Conservation (phyloP, 306 rosid genomes). For the Corylus avellana region DNA sequence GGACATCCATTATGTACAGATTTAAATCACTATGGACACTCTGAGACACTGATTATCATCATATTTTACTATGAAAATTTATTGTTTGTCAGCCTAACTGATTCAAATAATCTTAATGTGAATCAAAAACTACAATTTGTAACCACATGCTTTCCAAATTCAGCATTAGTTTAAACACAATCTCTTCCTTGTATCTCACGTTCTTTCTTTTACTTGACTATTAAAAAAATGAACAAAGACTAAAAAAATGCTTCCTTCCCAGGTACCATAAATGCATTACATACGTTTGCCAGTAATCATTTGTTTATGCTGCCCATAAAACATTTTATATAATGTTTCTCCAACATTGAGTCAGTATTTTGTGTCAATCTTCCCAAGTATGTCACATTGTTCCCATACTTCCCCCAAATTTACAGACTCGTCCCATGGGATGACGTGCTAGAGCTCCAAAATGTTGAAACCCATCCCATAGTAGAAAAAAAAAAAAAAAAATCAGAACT, state of each 20-base stretch:
- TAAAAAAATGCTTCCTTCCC: background rate
- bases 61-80: background rate
- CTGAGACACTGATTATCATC: background rate
- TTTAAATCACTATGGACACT: background rate
- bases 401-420: constrained; percentile 9
- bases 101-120: background rate
- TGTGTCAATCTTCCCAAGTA: background rate
- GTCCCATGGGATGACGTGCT: constrained; percentile 9
- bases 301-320: background rate
- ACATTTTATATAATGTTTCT: background rate
- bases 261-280: background rate
- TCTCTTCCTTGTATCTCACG: background rate
- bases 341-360: background rate
- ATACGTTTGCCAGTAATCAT: background rate
- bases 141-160: constrained; percentile 14
- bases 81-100: background rate
- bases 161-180: background rate
- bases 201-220: background rate
- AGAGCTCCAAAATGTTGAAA: constrained; percentile 26
- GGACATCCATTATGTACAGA: background rate
- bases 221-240: background rate
- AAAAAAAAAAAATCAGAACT: background rate
- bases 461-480: background rate
- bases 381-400: constrained; percentile 18
- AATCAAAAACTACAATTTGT: constrained; percentile 8